A percentile compares a stretch with the other conserved stretches of the same genome.
phyloP scores from a whole-genome alignment of 2,329 filamentous ascomycete genomes.

The Dactylellina parvicollis region DNA sequence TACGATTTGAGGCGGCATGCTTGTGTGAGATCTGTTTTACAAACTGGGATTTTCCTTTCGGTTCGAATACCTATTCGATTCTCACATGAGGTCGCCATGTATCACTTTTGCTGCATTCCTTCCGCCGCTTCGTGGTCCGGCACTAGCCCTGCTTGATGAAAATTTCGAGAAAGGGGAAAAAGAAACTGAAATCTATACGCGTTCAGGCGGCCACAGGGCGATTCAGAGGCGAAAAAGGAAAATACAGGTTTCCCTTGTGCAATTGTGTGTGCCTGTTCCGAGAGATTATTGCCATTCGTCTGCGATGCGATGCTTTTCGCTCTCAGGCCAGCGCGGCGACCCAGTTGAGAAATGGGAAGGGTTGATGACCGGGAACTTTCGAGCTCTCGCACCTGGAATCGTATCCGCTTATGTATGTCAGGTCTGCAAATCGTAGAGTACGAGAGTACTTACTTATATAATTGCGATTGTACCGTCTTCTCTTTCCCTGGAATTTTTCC shows the following conservation, averaged over 20 bases:
- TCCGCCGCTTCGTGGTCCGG: slow-evolving; percentile 1
- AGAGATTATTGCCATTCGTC: slow-evolving; percentile 54
- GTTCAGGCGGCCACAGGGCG: slow-evolving; percentile 35
- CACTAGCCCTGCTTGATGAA: slow-evolving; percentile 43
- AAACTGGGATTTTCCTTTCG: slow-evolving; percentile 6
- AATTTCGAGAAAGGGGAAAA: slow-evolving; percentile 42
- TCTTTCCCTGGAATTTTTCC: slow-evolving; percentile 4
- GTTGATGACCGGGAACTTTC: slow-evolving; percentile 25
- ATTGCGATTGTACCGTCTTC: slow-evolving; percentile 24
- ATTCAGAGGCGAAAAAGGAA: slow-evolving; percentile 36
- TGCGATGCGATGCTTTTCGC: slow-evolving; percentile 18
- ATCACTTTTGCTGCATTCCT: slow-evolving; percentile 6
- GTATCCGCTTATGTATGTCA: slow-evolving; percentile 13
- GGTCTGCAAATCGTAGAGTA: neutral
- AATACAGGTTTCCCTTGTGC: slow-evolving; percentile 8
- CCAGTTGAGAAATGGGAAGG: neutral
- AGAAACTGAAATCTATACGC: slow-evolving; percentile 26
- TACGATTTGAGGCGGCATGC: slow-evolving; percentile 12
- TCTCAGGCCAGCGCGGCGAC: slow-evolving; percentile 21
- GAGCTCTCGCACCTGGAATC: slow-evolving; percentile 26
- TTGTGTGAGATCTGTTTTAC: neutral
- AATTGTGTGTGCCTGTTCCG: slow-evolving; percentile 44
- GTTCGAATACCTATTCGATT: neutral
- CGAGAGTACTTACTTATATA: slow-evolving; percentile 26
- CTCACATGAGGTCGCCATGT: slow-evolving; percentile 1